Evolutionary conservation across 2,329 filamentous ascomycete genomes (phyloP).

Genomic region (Colletotrichum sp.): DNA sequence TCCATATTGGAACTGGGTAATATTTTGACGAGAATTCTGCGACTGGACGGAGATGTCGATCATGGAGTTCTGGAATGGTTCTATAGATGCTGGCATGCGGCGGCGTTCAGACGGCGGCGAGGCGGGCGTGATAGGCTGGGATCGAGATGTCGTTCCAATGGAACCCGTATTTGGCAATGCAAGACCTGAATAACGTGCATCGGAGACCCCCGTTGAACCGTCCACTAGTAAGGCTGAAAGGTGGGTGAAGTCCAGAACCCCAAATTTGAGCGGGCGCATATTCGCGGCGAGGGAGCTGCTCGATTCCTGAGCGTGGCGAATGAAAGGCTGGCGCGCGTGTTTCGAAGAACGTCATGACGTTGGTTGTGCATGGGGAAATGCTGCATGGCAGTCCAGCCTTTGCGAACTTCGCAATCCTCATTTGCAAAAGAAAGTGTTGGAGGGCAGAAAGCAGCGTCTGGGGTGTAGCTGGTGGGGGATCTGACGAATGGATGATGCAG

Average conservation of each 20-base stretch:
- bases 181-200: background rate
- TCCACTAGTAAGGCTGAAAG: conserved; percentile 11
- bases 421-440: conserved; percentile 16
- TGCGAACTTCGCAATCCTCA: conserved; percentile 9
- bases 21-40: background rate
- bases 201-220: background rate
- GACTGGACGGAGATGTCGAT: background rate
- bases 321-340: background rate
- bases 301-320: conserved; percentile 7
- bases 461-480: conserved; percentile 11
- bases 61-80: conserved; percentile 16
- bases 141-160: background rate
- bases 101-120: conserved; percentile 20
- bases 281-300: background rate
- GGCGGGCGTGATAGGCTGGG: background rate
- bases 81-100: conserved; percentile 11
- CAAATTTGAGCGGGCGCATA: background rate
- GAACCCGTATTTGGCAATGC: background rate
- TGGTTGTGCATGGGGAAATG: background rate
- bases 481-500: conserved; percentile 22
- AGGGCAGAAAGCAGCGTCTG: background rate
- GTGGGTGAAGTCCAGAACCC: background rate
- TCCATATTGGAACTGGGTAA: conserved; percentile 31
- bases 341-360: conserved; percentile 21
- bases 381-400: background rate